A percentile compares a stretch with the other conserved stretches of the same genome.
phyloP scores from a whole-genome alignment of 148 eudicot genomes.

The Heliosperma pusillum region DNA sequence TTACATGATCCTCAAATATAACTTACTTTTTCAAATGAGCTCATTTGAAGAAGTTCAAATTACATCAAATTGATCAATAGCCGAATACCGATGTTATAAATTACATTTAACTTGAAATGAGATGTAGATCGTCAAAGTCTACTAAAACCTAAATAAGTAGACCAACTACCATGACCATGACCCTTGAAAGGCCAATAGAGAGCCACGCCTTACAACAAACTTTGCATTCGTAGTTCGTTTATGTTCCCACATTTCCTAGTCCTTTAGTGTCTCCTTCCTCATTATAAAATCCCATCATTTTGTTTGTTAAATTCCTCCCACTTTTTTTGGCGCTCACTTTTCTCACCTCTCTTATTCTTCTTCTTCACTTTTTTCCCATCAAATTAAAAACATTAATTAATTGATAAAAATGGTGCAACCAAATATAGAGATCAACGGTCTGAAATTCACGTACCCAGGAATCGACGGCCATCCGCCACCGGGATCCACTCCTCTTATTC shows the following conservation, averaged over 20 bases:
- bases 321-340: conserved; percentile 29
- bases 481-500: conserved; percentile 74
- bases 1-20: no score
- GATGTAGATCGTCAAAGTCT: background rate
- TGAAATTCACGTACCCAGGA: conserved; percentile 91
- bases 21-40: no score
- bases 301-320: background rate
- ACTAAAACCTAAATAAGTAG: background rate
- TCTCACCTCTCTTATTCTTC: background rate
- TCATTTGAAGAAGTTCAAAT: no score
- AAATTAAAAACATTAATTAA: conserved; percentile 28
- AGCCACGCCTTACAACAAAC: conserved; percentile 24
- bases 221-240: background rate
- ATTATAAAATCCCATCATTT: background rate
- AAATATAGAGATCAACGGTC: conserved; percentile 57
- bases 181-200: background rate
- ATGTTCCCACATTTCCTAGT: background rate
- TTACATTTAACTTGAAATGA: background rate
- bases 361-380: background rate
- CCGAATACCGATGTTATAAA: no score
- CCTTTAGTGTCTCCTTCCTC: background rate
- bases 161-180: background rate
- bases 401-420: conserved; percentile 20
- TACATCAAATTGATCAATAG: no score
- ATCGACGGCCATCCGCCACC: conserved; percentile 98